A percentile compares a stretch with the other conserved stretches of the same genome.
Conservation (phyloP, 129 eudicot genomes). For the Escallonia rubra region DNA sequence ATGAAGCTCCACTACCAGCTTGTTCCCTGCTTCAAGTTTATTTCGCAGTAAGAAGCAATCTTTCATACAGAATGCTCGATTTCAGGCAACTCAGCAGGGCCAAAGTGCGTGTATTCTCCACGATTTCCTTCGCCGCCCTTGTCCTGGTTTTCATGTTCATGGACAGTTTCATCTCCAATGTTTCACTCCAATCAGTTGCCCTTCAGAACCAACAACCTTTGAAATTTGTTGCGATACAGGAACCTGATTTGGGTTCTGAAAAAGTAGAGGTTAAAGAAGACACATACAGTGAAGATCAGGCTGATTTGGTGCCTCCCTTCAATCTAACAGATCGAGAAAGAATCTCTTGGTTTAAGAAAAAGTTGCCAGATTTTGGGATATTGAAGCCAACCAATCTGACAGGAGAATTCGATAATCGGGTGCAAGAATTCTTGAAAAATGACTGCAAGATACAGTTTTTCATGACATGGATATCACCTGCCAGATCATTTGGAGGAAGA, state of each 20-base stretch:
- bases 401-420: slow-evolving; percentile 31
- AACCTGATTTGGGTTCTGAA: no score
- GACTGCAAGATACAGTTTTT: slow-evolving; percentile 50
- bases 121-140: slow-evolving; percentile 15
- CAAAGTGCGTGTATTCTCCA: slow-evolving; percentile 20
- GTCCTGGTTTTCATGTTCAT: slow-evolving; percentile 20
- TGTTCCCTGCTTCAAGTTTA: not conserved
- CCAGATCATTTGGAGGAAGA: slow-evolving; percentile 38
- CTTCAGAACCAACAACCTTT: slow-evolving; percentile 4
- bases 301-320: slow-evolving; percentile 24
- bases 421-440: slow-evolving; percentile 21
- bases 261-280: slow-evolving; percentile 25
- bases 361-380: slow-evolving; percentile 27
- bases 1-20: not conserved
- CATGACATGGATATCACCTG: slow-evolving; percentile 80
- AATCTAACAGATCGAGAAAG: slow-evolving; percentile 27
- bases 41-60: not conserved
- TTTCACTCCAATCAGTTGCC: slow-evolving; percentile 8
- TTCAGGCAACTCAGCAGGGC: slow-evolving; percentile 1
- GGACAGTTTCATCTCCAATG: slow-evolving; percentile 13
- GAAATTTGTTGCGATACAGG: slow-evolving; percentile 6
- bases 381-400: slow-evolving; percentile 24
- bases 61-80: slow-evolving; percentile 9
- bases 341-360: slow-evolving; percentile 32
- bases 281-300: not conserved